phyloP scores from a whole-genome alignment of 352 stramenopile genomes.

The Pythium chondricola region DNA sequence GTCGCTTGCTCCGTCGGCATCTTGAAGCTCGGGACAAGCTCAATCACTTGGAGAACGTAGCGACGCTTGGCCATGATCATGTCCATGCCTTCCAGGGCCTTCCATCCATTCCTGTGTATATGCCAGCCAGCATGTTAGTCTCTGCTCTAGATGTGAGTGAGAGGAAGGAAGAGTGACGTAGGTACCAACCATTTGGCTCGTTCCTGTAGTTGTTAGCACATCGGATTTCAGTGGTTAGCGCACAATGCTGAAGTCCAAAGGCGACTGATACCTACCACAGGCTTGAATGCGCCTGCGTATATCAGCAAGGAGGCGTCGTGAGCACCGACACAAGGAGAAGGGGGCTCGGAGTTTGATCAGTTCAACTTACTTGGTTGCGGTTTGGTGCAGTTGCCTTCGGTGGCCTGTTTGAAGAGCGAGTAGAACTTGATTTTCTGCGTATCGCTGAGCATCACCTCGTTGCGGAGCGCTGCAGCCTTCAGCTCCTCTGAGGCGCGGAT shows the following conservation, averaged over 20 bases:
- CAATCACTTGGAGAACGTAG: conserved; percentile 47
- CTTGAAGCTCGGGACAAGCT: conserved; percentile 40
- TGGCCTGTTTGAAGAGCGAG: conserved; percentile 76
- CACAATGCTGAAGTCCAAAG: too few species aligned
- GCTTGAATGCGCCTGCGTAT: conserved; percentile 38
- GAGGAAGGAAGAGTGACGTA: neutral
- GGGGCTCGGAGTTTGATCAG: too few species aligned
- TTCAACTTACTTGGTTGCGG: conserved; percentile 33
- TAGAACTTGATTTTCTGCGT: conserved; percentile 75
- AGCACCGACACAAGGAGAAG: neutral
- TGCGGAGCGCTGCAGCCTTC: conserved; percentile 18
- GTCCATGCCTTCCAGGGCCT: conserved; percentile 29
- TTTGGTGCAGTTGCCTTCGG: conserved; percentile 48
- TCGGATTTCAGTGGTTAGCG: neutral
- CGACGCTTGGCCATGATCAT: conserved; percentile 32
- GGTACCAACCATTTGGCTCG: conserved; percentile 47
- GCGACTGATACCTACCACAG: conserved; percentile 25
- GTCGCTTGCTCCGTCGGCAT: conserved; percentile 17
- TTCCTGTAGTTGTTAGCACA: conserved; percentile 20
- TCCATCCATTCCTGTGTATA: conserved; percentile 44
- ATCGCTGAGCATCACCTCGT: conserved; percentile 37
- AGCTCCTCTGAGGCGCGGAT: conserved; percentile 41
- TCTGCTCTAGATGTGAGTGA: neutral
- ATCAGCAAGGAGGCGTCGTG: neutral
- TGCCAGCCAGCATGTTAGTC: too few species aligned